Base-by-base conservation (phyloP, 495 filamentous ascomycete species). In the Aspergillus cristatus region DNA sequence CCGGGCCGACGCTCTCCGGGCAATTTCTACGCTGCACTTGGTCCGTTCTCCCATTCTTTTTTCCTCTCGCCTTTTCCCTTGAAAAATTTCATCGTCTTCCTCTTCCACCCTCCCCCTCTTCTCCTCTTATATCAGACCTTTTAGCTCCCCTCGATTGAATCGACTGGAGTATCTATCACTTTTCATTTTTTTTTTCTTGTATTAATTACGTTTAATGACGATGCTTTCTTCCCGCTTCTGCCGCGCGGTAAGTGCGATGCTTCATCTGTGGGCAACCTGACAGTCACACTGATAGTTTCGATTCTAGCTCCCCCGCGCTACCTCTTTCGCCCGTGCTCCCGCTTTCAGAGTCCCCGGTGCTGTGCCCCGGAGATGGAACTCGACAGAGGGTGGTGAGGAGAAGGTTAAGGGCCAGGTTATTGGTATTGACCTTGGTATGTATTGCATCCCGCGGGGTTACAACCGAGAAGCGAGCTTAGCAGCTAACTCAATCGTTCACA, bases 391-490 rank as follows among this genome's bases (percentile, higher is more conserved):
- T 53, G 82, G 75, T 47, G 84, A 90, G 57, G 78, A 79, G 58
- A 88, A 88, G 71, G 84, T 97, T 38, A 86, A 91, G 72, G 93
- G 93, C 55, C 69, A 81, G 60, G 91, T 98, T 60, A 96, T 98
- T 50, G 91, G 91, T 76, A 96, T 98, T 63, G 91, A 98, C 76
- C 72, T 98, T 54, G 91, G 91, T 90, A 77, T 63, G 84, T 76
- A 40, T 30, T 43, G 13, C 14, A 5, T 26, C n/a, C n/a, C n/a
- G n/a, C n/a, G n/a, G n/a, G n/a, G n/a, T n/a, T n/a, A n/a, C n/a
- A n/a, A n/a, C n/a, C n/a, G n/a, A n/a, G n/a, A n/a, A n/a, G n/a
- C n/a, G n/a, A n/a, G n/a, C n/a, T n/a, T n/a, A n/a, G n/a, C n/a
- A n/a, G n/a, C n/a, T n/a, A n/a, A n/a, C n/a, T 25, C 30, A 43